These are phyloP conservation scores for Phytophthora pinifolia DNA, from an alignment of 352 stramenopile genomes.

Conservation along the genomic window DNA sequence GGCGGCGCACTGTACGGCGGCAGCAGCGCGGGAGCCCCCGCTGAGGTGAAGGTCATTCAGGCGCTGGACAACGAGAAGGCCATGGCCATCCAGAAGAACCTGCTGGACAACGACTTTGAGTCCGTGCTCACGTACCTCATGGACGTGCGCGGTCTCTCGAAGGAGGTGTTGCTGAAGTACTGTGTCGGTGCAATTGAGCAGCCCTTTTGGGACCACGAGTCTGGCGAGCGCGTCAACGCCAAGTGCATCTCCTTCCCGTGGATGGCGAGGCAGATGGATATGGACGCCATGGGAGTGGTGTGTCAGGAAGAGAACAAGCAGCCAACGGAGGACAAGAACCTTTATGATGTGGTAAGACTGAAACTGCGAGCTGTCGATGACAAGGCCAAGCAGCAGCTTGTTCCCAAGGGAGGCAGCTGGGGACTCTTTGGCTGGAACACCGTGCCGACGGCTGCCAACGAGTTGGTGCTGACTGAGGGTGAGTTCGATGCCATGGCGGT, in stretches of 20 bases:
- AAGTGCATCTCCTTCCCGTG: conserved; percentile 96
- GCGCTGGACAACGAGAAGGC: conserved; percentile 83
- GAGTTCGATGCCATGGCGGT: conserved; percentile 98
- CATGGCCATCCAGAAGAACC: conserved; percentile 83
- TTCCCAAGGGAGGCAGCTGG: conserved; percentile 94
- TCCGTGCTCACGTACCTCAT: conserved; percentile 75
- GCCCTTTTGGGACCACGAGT: conserved; percentile 69
- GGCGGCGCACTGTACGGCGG: conserved; percentile 38
- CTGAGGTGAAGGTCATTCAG: conserved; percentile 69
- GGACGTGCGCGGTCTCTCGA: conserved; percentile 59
- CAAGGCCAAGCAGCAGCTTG: conserved; percentile 86
- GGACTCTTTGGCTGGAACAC: conserved; percentile 99
- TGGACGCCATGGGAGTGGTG: conserved; percentile 81
- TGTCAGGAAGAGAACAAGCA: conserved; percentile 35
- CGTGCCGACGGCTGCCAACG: conserved; percentile 77
- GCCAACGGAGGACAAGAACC: conserved; percentile 59
- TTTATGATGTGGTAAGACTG: conserved; percentile 77
- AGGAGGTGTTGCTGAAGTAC: conserved; percentile 86
- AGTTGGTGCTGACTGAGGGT: conserved; percentile 97
- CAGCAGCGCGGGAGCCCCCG: conserved; percentile 11
- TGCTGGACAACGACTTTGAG: conserved; percentile 65
- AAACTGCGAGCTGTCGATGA: conserved; percentile 86
- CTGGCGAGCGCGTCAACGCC: conserved; percentile 45
- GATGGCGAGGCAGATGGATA: conserved; percentile 90
- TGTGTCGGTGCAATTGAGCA: conserved; percentile 89